Conservation (phyloP, 1,284 basidiomycete species). For the Moniliophthora roreri region DNA sequence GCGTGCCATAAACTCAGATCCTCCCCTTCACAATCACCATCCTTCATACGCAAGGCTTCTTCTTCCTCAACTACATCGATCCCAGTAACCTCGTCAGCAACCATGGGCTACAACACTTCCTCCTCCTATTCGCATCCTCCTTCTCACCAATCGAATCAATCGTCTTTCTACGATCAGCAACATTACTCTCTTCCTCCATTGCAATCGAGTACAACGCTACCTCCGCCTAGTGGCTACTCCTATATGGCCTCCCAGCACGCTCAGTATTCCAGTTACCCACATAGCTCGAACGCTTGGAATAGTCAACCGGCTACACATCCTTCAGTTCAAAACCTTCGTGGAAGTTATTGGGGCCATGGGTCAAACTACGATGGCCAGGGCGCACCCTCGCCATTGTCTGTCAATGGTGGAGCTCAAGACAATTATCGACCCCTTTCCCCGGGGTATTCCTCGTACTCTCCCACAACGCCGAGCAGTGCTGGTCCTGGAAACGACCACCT, state of each 20-base stretch:
- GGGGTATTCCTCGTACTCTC: constrained; percentile 8
- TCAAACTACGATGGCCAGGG: constrained; percentile 9
- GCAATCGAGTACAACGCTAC: constrained; percentile 8
- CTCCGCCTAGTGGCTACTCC: constrained; percentile 7
- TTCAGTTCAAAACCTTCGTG: constrained; percentile 13
- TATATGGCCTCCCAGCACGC: constrained; percentile 11
- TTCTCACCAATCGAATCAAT: constrained; percentile 31
- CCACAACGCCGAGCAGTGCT: constrained; percentile 7
- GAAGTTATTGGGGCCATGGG: constrained; percentile 11
- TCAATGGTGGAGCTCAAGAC: constrained; percentile 11
- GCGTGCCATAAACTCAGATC: constrained; percentile 75
- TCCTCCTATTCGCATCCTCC: constrained; percentile 24
- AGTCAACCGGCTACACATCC: constrained; percentile 8
- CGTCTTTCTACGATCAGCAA: constrained; percentile 27
- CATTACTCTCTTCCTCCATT: constrained; percentile 14
- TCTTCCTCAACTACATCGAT: constrained; percentile 29
- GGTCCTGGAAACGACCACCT: constrained; percentile 1
- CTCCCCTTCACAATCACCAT: constrained; percentile 26
- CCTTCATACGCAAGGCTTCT: constrained; percentile 31
- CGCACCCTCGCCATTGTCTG: constrained; percentile 3
- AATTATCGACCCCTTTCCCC: constrained; percentile 13
- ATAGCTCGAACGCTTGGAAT: constrained; percentile 5
- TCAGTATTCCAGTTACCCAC: constrained; percentile 5
- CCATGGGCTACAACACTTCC: constrained; percentile 21
- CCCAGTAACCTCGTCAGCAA: constrained; percentile 10